Percentiles rank a stretch among this genome's conserved stretches.
Evolutionary conservation across 2,329 filamentous ascomycete genomes (phyloP).

Genomic region (Fusarium sp.): DNA sequence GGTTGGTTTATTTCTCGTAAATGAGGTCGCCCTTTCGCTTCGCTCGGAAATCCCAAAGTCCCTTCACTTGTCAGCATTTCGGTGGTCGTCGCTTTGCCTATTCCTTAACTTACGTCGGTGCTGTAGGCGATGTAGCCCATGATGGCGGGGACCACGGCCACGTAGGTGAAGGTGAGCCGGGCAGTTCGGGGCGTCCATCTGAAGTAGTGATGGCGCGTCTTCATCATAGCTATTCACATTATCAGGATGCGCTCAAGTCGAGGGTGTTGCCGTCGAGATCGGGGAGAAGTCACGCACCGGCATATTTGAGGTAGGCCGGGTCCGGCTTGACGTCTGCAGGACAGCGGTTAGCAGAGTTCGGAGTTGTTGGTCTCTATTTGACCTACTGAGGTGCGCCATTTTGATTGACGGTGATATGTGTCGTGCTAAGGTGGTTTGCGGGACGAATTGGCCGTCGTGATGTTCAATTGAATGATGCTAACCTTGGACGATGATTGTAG

Average conservation of each 20-base stretch:
- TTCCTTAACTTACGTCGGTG: conserved; percentile 76
- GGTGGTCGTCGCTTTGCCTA: neutral
- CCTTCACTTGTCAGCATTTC: conserved; percentile 61
- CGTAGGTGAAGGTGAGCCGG: conserved; percentile 79
- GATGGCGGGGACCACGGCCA: conserved; percentile 73
- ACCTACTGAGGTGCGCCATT: conserved; percentile 53
- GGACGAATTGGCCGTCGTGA: conserved; percentile 37
- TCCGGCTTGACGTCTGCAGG: conserved; percentile 52
- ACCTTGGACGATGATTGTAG: conserved; percentile 30
- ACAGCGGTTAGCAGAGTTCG: conserved; percentile 38
- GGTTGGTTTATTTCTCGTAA: conserved; percentile 70
- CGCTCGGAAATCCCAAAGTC: conserved; percentile 83
- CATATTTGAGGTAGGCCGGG: conserved; percentile 53
- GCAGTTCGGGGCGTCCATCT: conserved; percentile 88
- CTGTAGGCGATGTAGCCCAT: conserved; percentile 77
- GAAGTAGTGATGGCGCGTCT: conserved; percentile 93
- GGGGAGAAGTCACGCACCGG: conserved; percentile 46
- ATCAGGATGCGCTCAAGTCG: conserved; percentile 34
- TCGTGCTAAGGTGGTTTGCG: conserved; percentile 33
- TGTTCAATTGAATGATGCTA: conserved; percentile 33
- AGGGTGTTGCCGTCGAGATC: conserved; percentile 9
- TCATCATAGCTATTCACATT: conserved; percentile 72
- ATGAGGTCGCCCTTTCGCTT: conserved; percentile 91
- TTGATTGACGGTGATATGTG: conserved; percentile 40
- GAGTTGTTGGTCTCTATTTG: neutral